Base-by-base conservation (phyloP, 139 green algal species). In the Closterium sp. region DNA sequence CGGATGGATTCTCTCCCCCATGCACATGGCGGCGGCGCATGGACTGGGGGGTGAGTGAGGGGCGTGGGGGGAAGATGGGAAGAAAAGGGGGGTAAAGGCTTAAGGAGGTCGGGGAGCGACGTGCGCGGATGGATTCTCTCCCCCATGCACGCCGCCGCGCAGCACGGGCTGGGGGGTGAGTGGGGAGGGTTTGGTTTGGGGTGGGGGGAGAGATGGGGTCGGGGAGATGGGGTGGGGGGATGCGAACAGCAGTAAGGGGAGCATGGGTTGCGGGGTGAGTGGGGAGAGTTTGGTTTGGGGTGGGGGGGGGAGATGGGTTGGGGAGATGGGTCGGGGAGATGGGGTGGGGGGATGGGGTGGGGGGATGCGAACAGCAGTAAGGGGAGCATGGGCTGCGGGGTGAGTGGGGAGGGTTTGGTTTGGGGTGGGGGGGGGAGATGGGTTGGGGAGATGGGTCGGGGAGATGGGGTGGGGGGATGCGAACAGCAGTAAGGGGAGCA, bases 1-100 rank as follows among this genome's bases (percentile, higher is more conserved):
- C n/a, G 87, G 87, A 28, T 90, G 87, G 87, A 90, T 90, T 28
- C 27, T 90, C n/a, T 90, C 87, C 27, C 87, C 87, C 38, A 30
- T 90, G n/a, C 87, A 85, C n/a, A 22, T 22, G 87, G 87, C 87
- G 2, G 87, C 29, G 28, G 28, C 22, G 24, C 87, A 90, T 28
- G 10, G 24, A 22, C 87, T 90, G 38, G 87, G 38, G 28, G 87
- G 87, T 90, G 87, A 31, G 87, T 29, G 29, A n/a, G 34, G 28
- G 17, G 87, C 6, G 87, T 86, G 24, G 34, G 42, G 87, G 87
- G 24, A 31, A 2, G 21, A 9, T 22, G 87, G 87, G 29, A 5
- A 2, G 84, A 24, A 24, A 1, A 19, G 84, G 84, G 84, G 84
- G 22, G 1, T 24, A 0, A 1, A 3, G 32, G 38, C 38, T 45